These are phyloP conservation scores for Chondrus crispus DNA, from an alignment of 23 red algal genomes.

Conservation along the genomic window DNA sequence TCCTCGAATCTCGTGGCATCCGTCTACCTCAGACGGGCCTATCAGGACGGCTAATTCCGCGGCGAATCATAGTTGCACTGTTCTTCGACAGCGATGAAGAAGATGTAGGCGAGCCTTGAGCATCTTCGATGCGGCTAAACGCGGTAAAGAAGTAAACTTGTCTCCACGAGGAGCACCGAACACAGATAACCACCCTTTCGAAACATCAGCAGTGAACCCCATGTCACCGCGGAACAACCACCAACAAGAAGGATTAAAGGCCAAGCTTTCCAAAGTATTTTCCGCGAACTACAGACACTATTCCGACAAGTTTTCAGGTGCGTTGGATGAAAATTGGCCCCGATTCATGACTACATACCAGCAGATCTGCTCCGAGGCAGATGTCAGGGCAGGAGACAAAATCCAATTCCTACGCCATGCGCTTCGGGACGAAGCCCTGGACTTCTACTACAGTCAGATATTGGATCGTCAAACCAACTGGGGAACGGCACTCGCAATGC, in stretches of 20 bases:
- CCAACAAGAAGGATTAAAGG: neutral
- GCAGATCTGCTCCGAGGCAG: neutral
- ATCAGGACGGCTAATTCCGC: neutral
- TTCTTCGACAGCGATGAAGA: neutral
- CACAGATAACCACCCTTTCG: neutral
- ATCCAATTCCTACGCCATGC: neutral
- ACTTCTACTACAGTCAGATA: neutral
- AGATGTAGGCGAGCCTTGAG: neutral
- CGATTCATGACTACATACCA: neutral
- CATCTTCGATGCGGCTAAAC: neutral
- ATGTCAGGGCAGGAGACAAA: neutral
- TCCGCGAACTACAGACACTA: neutral
- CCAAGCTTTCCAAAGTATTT: neutral
- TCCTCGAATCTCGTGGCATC: neutral
- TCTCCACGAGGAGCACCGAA: neutral
- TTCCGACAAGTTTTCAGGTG: neutral
- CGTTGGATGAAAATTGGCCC: neutral
- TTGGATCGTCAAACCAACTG: neutral
- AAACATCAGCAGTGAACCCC: neutral
- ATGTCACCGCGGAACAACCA: neutral
- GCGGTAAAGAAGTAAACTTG: neutral
- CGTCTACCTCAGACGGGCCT: neutral
- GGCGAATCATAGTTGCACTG: no score
- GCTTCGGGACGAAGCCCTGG: neutral
- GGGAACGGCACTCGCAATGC: neutral